Base-by-base conservation (phyloP, 2,329 filamentous ascomycete species). In the Neoscytalidium dimidiatum region DNA sequence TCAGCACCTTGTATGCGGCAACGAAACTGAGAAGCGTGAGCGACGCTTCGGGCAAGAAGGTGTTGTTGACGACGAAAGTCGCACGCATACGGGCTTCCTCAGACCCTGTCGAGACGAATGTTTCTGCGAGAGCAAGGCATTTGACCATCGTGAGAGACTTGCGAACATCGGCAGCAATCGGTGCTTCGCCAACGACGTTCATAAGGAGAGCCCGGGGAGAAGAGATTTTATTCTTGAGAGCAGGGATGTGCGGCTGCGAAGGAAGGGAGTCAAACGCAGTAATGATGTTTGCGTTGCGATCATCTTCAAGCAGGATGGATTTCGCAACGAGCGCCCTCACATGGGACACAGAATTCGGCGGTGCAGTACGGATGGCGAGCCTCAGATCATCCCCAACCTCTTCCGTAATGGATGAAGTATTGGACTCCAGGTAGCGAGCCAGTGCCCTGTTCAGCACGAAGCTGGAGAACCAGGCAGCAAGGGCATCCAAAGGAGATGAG, bases 401-500 rank as follows among this genome's bases (percentile, higher is more conserved):
- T 76, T 80, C 64, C 57, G 46, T 65, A 33, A 82, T 77, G 3
- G 23, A 49, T 11, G 60, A 28, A 11, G 9, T 46, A 13, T 56
- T 48, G 14, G 80, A 78, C 46, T 85, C 84, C 35, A 96, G 82
- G 38, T 86, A 88, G 17, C 82, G 82, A 13, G 88, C 81, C 29
- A 97, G 83, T 2, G 87, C 88, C 65, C 85, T 84, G 71, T 93
- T 91, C 41, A 97, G 80, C 13, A 87, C 83, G 64, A 90, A 83
- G 68, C 88, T 92, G 0, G 94, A 96, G 82, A 89, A 95, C 94
- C 94, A 97, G 2, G 94, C 92, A 6, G 94, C 92, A 60, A 97
- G 87, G 13, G 92, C 93, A 76, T 97, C 94, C 69, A 97, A 86
- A 0, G 94, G 92, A 19, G 92, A 95, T 61, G 91, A 88, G 66